Base-by-base conservation (phyloP, 2,329 filamentous ascomycete genomes). In the Juglanconis juglandina region DNA sequence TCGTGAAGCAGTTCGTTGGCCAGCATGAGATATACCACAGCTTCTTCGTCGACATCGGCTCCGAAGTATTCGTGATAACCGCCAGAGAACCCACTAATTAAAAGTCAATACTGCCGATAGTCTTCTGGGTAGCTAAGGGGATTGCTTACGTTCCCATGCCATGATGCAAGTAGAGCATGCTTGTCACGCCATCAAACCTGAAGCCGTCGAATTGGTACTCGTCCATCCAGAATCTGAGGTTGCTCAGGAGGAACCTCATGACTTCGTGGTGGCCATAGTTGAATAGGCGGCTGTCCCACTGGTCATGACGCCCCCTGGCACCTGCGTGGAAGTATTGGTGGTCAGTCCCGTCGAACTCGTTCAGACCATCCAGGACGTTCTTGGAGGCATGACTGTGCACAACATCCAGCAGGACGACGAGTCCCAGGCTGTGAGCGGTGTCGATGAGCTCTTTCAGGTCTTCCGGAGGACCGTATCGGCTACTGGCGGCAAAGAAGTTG, bases 21-120 rank as follows among this genome's bases (percentile, higher is more conserved):
- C 54, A 99, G 76, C 88, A 96, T 96, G 64, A 99, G 84, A 74
- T 99, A 99, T 14, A 92, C 91, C 30, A 98, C 87, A 35, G 92
- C 94, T 69, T 98, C 95, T 67, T 96, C 91, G 65, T 99, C 95
- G 34, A 97, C 94, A 32, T 84, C 83, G 4, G 87, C 79, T 6
- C 95, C 95, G 71, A 97, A 99, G 74, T 99, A 99, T 75, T 99
- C 95, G 71, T 99, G 95, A 71, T 99, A 99, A 14, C 94, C 94
- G 60, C 95, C 95, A 17, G 93, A 97, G 74, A 99, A 99, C 17
- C 95, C 95, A 58, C 91, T 95, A 53, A 35, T 17, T n/a, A 39
- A 35, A 30, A 32, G 63, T 76, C 55, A 77, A 70, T 37, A 42
- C 2, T 33, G 17, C 9, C 4, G n/a, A 47, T 14, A 37, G 41